These are phyloP conservation scores for Castanea mollissima DNA, from an alignment of 306 rosid species.

Conservation along the genomic window DNA sequence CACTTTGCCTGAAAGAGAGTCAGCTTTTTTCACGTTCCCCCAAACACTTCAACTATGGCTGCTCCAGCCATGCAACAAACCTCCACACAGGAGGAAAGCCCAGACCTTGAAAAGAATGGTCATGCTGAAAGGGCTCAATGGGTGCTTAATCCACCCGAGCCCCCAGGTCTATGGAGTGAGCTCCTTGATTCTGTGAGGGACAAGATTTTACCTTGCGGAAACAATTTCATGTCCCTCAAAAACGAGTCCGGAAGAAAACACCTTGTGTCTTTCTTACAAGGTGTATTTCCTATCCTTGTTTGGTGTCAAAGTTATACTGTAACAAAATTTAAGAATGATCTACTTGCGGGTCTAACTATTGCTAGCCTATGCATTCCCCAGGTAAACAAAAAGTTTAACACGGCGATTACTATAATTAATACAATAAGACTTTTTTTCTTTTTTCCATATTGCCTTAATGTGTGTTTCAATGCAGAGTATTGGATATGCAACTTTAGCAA, in stretches of 20 bases:
- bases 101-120: constrained; percentile 29
- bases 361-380: constrained; percentile 82
- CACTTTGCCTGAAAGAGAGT: constrained; percentile 2
- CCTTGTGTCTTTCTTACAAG: constrained; percentile 12
- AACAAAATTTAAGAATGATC: constrained; percentile 42
- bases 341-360: constrained; percentile 67
- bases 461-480: constrained; percentile 59
- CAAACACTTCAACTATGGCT: constrained; percentile 47
- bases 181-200: constrained; percentile 25
- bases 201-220: constrained; percentile 7
- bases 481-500: constrained; percentile 87
- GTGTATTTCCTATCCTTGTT: constrained; percentile 44
- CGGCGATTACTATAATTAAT: not conserved
- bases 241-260: constrained; percentile 28
- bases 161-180: constrained; percentile 45
- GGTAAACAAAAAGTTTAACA: constrained; percentile 25
- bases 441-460: not conserved
- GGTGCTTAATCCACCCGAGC: constrained; percentile 63
- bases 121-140: constrained; percentile 34
- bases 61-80: constrained; percentile 9
- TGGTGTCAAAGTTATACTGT: constrained; percentile 46
- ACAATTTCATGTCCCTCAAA: constrained; percentile 25
- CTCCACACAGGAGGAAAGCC: constrained; percentile 9
- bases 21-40: constrained; percentile 28
- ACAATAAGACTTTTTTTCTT: not conserved